Percentiles rank a stretch among this genome's conserved stretches.
These are phyloP conservation scores for Heliophila coronopifolia DNA, from an alignment of 441 rosid species.

Conservation along the genomic window DNA sequence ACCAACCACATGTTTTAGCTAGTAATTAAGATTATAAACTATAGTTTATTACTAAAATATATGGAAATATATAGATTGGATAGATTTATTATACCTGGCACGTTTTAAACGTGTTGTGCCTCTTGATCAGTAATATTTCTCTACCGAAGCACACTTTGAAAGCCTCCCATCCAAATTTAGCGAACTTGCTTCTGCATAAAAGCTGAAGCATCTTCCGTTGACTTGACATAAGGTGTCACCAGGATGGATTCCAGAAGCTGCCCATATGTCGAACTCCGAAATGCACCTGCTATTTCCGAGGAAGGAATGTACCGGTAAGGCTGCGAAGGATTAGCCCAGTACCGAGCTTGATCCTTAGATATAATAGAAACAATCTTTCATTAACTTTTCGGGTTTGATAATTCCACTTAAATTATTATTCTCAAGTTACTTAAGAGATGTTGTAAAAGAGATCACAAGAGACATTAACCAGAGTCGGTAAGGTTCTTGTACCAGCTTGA, in stretches of 20 bases:
- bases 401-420: constrained; percentile 51
- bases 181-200: constrained; percentile 56
- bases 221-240: constrained; percentile 44
- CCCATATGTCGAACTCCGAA: constrained; percentile 56
- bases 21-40: neutral
- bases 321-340: too few relatives aligned
- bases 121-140: constrained; percentile 56
- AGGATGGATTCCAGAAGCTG: constrained; percentile 41
- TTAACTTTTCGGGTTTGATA: constrained; percentile 72
- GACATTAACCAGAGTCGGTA: constrained; percentile 70
- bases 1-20: neutral
- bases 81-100: constrained; percentile 50
- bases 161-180: constrained; percentile 69
- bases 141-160: constrained; percentile 56
- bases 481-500: constrained; percentile 69
- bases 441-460: constrained; percentile 50
- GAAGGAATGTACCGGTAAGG: too few relatives aligned
- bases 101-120: constrained; percentile 75
- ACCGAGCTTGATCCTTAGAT: too few relatives aligned
- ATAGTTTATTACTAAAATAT: too few relatives aligned
- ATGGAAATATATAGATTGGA: neutral
- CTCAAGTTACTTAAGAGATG: constrained; percentile 33
- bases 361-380: too few relatives aligned
- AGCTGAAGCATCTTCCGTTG: constrained; percentile 51
- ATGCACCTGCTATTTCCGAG: too few relatives aligned